These are phyloP conservation scores for Rhizophagus sp. DNA, from an alignment of 192 early-diverging fungal genomes.

Conservation along the genomic window DNA sequence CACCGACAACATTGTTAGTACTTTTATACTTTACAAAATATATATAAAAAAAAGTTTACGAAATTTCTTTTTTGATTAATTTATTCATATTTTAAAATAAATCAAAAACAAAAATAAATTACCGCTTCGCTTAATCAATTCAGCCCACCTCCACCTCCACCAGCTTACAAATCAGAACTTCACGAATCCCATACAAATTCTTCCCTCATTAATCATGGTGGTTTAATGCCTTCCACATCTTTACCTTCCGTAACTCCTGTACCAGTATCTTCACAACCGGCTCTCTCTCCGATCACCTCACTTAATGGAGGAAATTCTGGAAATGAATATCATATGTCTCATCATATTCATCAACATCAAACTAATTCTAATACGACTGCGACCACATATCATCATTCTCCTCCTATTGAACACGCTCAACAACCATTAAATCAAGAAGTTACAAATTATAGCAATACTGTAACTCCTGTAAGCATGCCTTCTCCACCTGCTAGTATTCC, in stretches of 20 bases:
- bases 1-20: conserved; percentile 23
- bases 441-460: conserved; percentile 17
- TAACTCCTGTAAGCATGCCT: conserved; percentile 16
- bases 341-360: conserved; percentile 25
- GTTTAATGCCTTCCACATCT: conserved; percentile 19
- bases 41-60: neutral
- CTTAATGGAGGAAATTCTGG: conserved; percentile 21
- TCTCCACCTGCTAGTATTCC: conserved; percentile 28
- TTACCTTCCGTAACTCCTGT: conserved; percentile 21
- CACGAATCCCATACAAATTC: conserved; percentile 9
- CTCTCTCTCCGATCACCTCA: conserved; percentile 26
- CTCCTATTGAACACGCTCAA: conserved; percentile 26
- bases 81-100: neutral
- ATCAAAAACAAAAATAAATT: neutral
- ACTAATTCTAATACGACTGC: neutral
- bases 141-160: conserved; percentile 11
- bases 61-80: neutral
- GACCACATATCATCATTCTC: conserved; percentile 22
- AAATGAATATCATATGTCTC: conserved; percentile 31
- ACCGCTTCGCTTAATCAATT: neutral
- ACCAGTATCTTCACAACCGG: neutral
- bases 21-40: conserved; percentile 2
- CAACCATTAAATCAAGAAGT: conserved; percentile 27
- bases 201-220: conserved; percentile 24
- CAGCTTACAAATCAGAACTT: conserved; percentile 14